Base-by-base conservation (phyloP, 257 asterid species). In the Solanum verrucosum region DNA sequence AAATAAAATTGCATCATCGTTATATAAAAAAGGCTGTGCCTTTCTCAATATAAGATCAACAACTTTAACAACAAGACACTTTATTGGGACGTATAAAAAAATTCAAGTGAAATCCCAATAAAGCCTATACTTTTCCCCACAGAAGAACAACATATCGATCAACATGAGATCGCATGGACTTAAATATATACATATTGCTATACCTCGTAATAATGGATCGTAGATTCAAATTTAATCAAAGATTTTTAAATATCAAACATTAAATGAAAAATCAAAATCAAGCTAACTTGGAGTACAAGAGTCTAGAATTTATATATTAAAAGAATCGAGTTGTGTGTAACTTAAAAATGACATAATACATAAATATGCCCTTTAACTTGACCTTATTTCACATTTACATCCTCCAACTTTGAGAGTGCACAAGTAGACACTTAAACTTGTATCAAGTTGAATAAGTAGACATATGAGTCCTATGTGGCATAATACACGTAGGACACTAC, bases 81-180 rank as follows among this genome's bases (percentile, higher is more conserved):
- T 89, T 90, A 52, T 89, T 89, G 35, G 89, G 25, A 70, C 83
- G 84, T 87, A 68, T 27, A 73, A 73, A 72, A 88, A 59, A 8
- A 44, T 29, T 44, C 35, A 4, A 79, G 40, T 44, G 59, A 79
- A 79, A 79, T 46, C 85, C 27, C 49, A 42, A 27, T 42, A 37
- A 42, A 78, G 84, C 37, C 7, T 78, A 25, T 42, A 6, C 37
- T 56, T 44, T 79, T 79, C 9, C 1, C 14, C 65, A 42, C 11
- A 44, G 12, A 15, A 27, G 25, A 79, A 27, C 65, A 79, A 25
- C 65, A 71, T 3, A 31, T 31, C 40, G 5, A 31, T 35, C 52
- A 21, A 20, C 25, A 7, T 2, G n/a, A 56, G 25, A 40, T 46
- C 16, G 37, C 38, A 78, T 15, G 27, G 25, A 81, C 5, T 46